Percentiles rank a stretch among this genome's conserved stretches.
Conservation (phyloP, 768 basidiomycete species). For the Boletus vinaceobasis region DNA sequence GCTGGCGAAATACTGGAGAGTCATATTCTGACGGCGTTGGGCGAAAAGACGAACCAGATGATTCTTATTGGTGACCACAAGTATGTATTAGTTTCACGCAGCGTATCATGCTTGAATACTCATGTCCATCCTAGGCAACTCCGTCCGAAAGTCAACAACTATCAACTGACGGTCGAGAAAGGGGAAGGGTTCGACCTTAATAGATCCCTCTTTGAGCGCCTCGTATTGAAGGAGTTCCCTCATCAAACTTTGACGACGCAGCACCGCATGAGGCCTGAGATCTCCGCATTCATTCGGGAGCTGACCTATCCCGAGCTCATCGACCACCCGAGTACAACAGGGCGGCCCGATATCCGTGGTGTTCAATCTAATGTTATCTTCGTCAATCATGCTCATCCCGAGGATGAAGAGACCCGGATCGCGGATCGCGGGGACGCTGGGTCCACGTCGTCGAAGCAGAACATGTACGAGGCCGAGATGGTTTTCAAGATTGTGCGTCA, state of each 20-base stretch:
- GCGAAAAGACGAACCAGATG: conserved; percentile 45
- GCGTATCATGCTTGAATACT: neutral
- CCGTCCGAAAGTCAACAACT: conserved; percentile 70
- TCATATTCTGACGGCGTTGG: conserved; percentile 62
- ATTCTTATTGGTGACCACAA: conserved; percentile 75
- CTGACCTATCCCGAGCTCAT: conserved; percentile 68
- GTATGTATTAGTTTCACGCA: conserved; percentile 31
- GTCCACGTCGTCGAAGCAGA: conserved; percentile 57
- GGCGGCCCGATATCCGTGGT: conserved; percentile 52
- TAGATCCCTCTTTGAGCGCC: conserved; percentile 64
- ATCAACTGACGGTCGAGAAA: conserved; percentile 63
- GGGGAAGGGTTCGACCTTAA: conserved; percentile 69
- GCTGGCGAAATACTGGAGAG: conserved; percentile 73
- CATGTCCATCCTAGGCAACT: conserved; percentile 47
- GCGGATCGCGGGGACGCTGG: conserved; percentile 46
- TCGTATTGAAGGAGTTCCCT: conserved; percentile 59
- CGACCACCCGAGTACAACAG: conserved; percentile 49
- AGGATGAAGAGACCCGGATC: conserved; percentile 44
- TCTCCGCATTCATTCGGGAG: conserved; percentile 57
- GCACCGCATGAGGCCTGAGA: conserved; percentile 75
- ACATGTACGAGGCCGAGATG: conserved; percentile 59
- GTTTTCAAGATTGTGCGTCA: conserved; percentile 64
- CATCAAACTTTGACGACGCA: conserved; percentile 55
- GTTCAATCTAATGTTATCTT: conserved; percentile 59
- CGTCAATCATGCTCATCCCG: conserved; percentile 54